These are phyloP conservation scores for Boletus insuetus DNA, from an alignment of 768 basidiomycete genomes.

Conservation along the genomic window DNA sequence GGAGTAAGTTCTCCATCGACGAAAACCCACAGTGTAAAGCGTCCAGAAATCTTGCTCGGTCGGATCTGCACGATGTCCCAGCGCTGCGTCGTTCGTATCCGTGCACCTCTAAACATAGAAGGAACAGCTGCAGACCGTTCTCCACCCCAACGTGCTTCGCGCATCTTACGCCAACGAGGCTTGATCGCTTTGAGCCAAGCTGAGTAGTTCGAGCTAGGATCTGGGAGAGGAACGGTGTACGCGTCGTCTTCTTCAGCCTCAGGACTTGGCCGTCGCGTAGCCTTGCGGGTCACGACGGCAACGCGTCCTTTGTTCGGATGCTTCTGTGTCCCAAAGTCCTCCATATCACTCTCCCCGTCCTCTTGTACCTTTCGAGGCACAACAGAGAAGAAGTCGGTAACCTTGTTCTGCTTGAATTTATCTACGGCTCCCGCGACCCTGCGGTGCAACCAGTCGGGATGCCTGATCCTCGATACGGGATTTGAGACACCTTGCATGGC, in stretches of 20 bases:
- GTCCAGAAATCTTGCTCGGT: slow-evolving; percentile 69
- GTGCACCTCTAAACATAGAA: slow-evolving; percentile 68
- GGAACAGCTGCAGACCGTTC: slow-evolving; percentile 49
- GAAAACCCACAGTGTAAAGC: slow-evolving; percentile 86
- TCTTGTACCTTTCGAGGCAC: slow-evolving; percentile 11
- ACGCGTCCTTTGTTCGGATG: slow-evolving; percentile 38
- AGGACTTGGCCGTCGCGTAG: slow-evolving; percentile 40
- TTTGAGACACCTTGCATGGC: slow-evolving; percentile 97
- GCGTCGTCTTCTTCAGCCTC: slow-evolving; percentile 35
- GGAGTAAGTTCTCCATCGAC: slow-evolving; percentile 77
- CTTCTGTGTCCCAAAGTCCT: slow-evolving; percentile 46
- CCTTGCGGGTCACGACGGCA: slow-evolving; percentile 53
- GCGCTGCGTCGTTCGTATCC: slow-evolving; percentile 56
- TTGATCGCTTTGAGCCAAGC: slow-evolving; percentile 78
- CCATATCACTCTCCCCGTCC: slow-evolving; percentile 48
- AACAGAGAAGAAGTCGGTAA: slow-evolving; percentile 85
- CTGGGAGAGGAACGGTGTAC: slow-evolving; percentile 46
- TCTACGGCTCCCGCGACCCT: slow-evolving; percentile 87
- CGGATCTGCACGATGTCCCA: slow-evolving; percentile 97
- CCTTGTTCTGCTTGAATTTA: slow-evolving; percentile 97
- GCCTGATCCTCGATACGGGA: slow-evolving; percentile 91
- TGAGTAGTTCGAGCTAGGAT: slow-evolving; percentile 63
- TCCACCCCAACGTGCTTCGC: slow-evolving; percentile 45
- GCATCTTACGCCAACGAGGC: slow-evolving; percentile 69
- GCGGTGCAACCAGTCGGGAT: slow-evolving; percentile 96